phyloP scores from a whole-genome alignment of 2,329 filamentous ascomycete species.

The Sporothrix inflata region DNA sequence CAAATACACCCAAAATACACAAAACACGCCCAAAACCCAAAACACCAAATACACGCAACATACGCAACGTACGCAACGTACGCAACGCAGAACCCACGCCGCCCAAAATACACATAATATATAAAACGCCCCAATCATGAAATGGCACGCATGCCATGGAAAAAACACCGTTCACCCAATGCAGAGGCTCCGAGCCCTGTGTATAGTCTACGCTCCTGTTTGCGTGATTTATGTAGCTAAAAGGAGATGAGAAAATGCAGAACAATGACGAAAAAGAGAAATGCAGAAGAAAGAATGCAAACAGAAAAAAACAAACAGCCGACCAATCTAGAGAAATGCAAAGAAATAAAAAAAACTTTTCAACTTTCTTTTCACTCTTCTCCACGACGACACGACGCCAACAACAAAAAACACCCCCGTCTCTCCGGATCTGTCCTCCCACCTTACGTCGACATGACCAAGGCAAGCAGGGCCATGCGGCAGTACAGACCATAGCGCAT shows the following conservation, averaged over 20 bases:
- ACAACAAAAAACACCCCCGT: not conserved
- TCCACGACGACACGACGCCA: slow-evolving; percentile 10
- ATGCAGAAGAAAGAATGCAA: slow-evolving; percentile 20
- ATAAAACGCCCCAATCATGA: slow-evolving; percentile 24
- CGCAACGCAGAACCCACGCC: slow-evolving; percentile 24
- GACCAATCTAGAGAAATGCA: slow-evolving; percentile 3
- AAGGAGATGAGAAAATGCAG: not conserved
- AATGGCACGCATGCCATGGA: slow-evolving; percentile 28
- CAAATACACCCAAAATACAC: slow-evolving; percentile 26
- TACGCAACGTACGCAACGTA: slow-evolving; percentile 28
- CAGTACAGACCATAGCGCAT: slow-evolving; percentile 98
- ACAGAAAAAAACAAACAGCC: not conserved
- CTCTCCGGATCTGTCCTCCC: slow-evolving; percentile 18
- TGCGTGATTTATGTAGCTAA: slow-evolving; percentile 29
- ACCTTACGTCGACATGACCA: slow-evolving; percentile 70
- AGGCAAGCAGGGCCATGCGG: slow-evolving; percentile 93
- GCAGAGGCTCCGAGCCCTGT: slow-evolving; percentile 27
- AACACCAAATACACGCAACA: slow-evolving; percentile 26
- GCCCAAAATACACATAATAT: slow-evolving; percentile 23
- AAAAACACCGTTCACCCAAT: slow-evolving; percentile 33
- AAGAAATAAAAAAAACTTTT: slow-evolving; percentile 27
- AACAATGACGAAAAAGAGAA: not conserved
- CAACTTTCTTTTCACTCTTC: slow-evolving; percentile 19
- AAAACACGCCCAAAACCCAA: slow-evolving; percentile 3
- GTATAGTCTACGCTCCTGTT: slow-evolving; percentile 33